Percentiles rank a stretch among this genome's conserved stretches.
These are phyloP conservation scores for Cutaneotrichosporon sp. DNA, from an alignment of 1,284 basidiomycete species.

Conservation along the genomic window DNA sequence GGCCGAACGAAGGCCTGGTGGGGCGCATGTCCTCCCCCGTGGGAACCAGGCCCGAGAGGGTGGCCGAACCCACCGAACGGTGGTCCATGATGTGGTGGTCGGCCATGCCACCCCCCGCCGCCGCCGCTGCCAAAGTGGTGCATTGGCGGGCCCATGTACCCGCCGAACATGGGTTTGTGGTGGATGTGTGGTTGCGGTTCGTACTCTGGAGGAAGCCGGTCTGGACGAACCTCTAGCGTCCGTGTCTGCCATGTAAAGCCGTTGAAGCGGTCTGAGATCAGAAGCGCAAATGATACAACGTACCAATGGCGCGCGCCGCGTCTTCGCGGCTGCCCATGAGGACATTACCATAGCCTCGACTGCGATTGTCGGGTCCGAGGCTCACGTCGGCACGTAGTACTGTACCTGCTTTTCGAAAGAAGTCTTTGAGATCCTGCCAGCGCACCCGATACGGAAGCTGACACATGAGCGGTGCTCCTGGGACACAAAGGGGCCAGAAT, in stretches of 20 bases:
- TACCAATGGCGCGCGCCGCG: slow-evolving; percentile 74
- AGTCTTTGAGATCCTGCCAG: slow-evolving; percentile 97
- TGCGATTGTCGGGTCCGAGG: slow-evolving; percentile 86
- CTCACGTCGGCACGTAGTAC: slow-evolving; percentile 93
- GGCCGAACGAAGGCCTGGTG: slow-evolving; percentile 18
- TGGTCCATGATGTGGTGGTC: slow-evolving; percentile 24
- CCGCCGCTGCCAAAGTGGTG: slow-evolving; percentile 23
- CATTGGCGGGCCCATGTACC: slow-evolving; percentile 20
- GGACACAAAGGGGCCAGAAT: not conserved
- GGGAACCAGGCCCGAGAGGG: slow-evolving; percentile 17
- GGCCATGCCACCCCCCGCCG: slow-evolving; percentile 18
- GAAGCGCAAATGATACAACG: slow-evolving; percentile 20
- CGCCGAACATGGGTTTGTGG: slow-evolving; percentile 31
- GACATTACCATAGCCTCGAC: slow-evolving; percentile 89
- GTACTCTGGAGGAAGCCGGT: slow-evolving; percentile 65
- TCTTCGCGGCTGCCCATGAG: slow-evolving; percentile 88
- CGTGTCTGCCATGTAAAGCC: slow-evolving; percentile 89
- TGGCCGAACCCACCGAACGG: slow-evolving; percentile 37
- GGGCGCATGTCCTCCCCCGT: slow-evolving; percentile 23
- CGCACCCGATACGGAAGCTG: slow-evolving; percentile 87
- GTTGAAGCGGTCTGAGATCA: slow-evolving; percentile 64
- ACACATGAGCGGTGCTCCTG: slow-evolving; percentile 11
- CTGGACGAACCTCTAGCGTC: slow-evolving; percentile 82
- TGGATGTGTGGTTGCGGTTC: slow-evolving; percentile 55
- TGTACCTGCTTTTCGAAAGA: slow-evolving; percentile 91